Conservation (phyloP, 176 grass and related monocot species). For the Alopecurus myosuroides region DNA sequence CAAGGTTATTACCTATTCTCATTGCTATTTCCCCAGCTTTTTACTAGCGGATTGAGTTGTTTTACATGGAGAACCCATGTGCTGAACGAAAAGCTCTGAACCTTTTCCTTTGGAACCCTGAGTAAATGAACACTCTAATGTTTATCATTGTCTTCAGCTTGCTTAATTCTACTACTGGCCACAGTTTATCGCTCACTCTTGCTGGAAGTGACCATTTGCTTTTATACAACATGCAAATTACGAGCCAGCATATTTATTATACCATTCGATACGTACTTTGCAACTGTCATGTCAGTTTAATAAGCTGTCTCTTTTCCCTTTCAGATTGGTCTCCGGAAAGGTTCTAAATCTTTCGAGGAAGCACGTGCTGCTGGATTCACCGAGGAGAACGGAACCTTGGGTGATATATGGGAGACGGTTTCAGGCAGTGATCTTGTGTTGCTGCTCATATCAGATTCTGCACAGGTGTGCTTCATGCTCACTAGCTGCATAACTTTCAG, state of each 20-base stretch:
- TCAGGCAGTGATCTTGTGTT: conserved; percentile 79
- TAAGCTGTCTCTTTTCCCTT: neutral
- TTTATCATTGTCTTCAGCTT: neutral
- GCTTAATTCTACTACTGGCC: neutral
- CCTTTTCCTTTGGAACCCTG: neutral
- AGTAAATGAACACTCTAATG: neutral
- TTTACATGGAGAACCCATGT: neutral
- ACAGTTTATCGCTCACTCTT: neutral
- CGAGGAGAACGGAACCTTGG: conserved; percentile 73
- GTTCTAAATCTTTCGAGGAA: conserved; percentile 81
- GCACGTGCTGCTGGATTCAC: conserved; percentile 77
- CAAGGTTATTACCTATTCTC: conserved; percentile 51
- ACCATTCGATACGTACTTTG: neutral
- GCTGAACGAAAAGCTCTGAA: neutral
- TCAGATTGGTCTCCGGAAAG: conserved; percentile 89
- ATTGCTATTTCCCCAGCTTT: neutral
- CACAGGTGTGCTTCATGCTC: conserved; percentile 47
- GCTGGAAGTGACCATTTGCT: neutral
- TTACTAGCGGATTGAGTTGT: neutral
- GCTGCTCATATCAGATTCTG: conserved; percentile 94
- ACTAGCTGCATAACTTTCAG: neutral
- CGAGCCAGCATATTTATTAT: neutral
- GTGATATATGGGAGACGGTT: conserved; percentile 88
- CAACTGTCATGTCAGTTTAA: neutral
- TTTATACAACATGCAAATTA: neutral